These are phyloP conservation scores for Garcia nutans DNA, from an alignment of 345 rosid species.

Conservation along the genomic window DNA sequence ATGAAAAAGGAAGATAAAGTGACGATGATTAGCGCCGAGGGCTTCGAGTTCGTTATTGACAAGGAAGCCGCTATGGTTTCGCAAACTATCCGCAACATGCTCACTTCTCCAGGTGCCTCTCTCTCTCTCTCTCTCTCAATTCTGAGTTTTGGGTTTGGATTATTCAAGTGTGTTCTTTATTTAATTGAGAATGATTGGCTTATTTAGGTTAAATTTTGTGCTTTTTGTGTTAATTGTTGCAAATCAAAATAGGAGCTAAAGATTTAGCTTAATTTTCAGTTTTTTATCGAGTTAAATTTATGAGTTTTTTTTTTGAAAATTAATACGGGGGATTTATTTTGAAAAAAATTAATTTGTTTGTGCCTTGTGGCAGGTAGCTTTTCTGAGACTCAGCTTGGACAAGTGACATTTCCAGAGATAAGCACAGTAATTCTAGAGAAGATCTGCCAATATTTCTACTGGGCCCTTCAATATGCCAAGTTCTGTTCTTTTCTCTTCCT, in stretches of 20 bases:
- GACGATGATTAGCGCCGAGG: constrained; percentile 79
- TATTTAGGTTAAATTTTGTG: neutral
- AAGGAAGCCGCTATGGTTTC: constrained; percentile 91
- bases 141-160: neutral
- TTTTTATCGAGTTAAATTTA: neutral
- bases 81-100: constrained; percentile 87
- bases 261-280: neutral
- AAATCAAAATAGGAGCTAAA: neutral
- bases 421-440: constrained; percentile 79
- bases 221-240: neutral
- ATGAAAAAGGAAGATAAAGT: constrained; percentile 69
- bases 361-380: constrained; percentile 55
- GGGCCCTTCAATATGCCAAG: constrained; percentile 90
- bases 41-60: constrained; percentile 74
- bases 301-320: neutral
- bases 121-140: neutral
- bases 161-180: neutral
- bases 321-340: neutral
- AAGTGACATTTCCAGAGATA: constrained; percentile 82
- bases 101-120: constrained; percentile 69
- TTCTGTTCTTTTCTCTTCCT: constrained; percentile 18
- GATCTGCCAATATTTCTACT: constrained; percentile 84
- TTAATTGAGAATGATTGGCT: too few species aligned
- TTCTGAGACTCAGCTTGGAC: constrained; percentile 69
- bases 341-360: too few species aligned